Conservation (phyloP, 2,329 filamentous ascomycete species). For the Biscogniauxia sp. region DNA sequence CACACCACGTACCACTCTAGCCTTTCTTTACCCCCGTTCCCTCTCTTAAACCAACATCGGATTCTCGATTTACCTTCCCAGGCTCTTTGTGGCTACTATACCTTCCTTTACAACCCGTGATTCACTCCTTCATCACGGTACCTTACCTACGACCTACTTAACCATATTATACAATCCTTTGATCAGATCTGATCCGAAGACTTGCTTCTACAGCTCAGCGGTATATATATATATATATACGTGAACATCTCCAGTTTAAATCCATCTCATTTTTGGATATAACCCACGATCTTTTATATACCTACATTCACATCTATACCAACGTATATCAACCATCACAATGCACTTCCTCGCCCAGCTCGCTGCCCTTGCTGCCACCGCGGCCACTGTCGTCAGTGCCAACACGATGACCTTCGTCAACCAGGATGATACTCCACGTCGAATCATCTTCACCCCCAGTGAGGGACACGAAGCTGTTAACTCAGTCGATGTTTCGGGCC, state of each 20-base stretch:
- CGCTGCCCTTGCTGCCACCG: conserved; percentile 9
- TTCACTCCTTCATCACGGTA: conserved; percentile 30
- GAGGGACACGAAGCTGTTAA: conserved; percentile 35
- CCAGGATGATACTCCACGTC: conserved; percentile 50
- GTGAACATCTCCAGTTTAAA: background rate
- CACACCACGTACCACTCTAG: conserved; percentile 10
- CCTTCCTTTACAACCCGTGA: conserved; percentile 25
- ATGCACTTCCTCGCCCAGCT: conserved; percentile 48
- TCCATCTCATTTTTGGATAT: conserved; percentile 1
- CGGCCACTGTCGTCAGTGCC: conserved; percentile 30
- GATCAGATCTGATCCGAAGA: conserved; percentile 9
- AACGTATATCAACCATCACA: conserved; percentile 38
- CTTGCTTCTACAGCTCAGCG: background rate
- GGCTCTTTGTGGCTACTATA: conserved; percentile 25
- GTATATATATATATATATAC: conserved; percentile 1
- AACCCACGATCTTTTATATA: conserved; percentile 1
- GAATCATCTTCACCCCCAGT: conserved; percentile 50
- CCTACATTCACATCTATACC: conserved; percentile 17
- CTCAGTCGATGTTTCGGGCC: conserved; percentile 39
- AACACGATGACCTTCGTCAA: conserved; percentile 58
- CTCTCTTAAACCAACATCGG: conserved; percentile 15
- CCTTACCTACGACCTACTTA: conserved; percentile 22
- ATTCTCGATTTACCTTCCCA: conserved; percentile 22
- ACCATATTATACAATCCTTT: conserved; percentile 17
- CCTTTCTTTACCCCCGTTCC: conserved; percentile 2